phyloP scores from a whole-genome alignment of 176 grass and related monocot species.

The Hordeum vulgare region MorexV3_pseudomolecules_assembly NC_058520.1:410005394-410005893 shows the following conservation, averaged over 20 bases:
- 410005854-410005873: neutral
- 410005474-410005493: neutral
- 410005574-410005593: neutral
- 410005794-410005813: neutral
- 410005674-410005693: neutral
- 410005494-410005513: neutral
- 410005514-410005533: slow-evolving; percentile 4
- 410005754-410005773: slow-evolving; percentile 9
- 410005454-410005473: neutral
- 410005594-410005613: neutral
- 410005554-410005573: neutral
- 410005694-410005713: neutral
- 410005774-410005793: neutral
- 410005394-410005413: neutral
- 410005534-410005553: neutral
- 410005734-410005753: neutral
- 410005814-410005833: neutral
- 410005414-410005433: neutral
- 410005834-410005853: neutral
- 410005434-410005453: neutral
- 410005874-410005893: too few species aligned
- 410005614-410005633: neutral
- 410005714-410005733: neutral
- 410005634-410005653: neutral
- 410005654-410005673: neutral